Evolutionary conservation across 2,329 filamentous ascomycete genomes (phyloP), one percentile per base, ranked within the genome.

Genomic region (Chlorencoelia australis): DNA sequence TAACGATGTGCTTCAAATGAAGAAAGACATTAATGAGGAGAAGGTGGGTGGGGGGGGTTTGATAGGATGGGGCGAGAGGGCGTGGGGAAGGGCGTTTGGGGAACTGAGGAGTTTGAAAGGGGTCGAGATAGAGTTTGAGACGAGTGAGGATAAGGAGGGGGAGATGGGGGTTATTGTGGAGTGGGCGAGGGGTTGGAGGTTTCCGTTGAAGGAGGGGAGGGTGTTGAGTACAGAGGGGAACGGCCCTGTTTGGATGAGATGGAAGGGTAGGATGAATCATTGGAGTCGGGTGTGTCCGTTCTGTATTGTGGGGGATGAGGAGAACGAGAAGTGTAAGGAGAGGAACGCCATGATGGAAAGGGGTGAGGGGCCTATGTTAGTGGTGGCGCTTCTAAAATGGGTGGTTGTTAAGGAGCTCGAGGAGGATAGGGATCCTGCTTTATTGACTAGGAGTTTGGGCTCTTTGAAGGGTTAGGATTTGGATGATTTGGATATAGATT

Each of bases 111-210:
- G 21, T 1, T 30, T 54, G 3, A 43, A 46, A 13, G 40, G 42
- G 14, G 13, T 54, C 0, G 41, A 44, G 20, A 43, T 52, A 11
- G 48, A 53, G 22, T 42, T 54, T 10, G 50, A 54, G 35, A 48
- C 46, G 0, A 33, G 27, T 2, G 47, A 50, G 14, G 48, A 54
- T 25, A 50, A 50, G 34, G 36, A 37, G n/a, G 35, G 26, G 7
- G 49, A 54, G 21, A 30, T 54, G 17, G 31, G 34, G 22, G 13
- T 13, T 13, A 48, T 54, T 24, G 39, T 48, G 1, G 40, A 45
- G 21, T 45, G 43, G 31, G 50, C 51, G 1, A 42, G 42, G 25
- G 40, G 17, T 6, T 52, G 48, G 49, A 43, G 30, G 14, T 52
- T 52, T 20, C 47, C 49, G 0, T 20, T 50, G 34, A 33, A 19